These are phyloP conservation scores for Cyberlindnera maritima DNA, from an alignment of 805 yeast species.

Conservation along the genomic window DNA sequence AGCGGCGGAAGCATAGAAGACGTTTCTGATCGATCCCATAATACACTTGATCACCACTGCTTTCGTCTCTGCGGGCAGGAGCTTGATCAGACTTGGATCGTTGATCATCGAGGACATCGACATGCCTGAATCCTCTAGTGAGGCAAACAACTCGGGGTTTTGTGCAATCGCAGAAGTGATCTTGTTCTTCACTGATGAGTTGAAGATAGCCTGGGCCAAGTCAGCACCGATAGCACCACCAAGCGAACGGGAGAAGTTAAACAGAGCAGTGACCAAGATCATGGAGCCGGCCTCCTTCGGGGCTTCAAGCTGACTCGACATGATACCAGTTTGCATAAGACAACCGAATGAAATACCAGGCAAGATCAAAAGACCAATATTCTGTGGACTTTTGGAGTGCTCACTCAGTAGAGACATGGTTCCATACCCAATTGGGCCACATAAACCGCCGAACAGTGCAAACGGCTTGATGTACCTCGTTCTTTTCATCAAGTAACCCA, in stretches of 20 bases:
- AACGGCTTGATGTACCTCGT: constrained; percentile 36
- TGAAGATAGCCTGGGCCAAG: constrained; percentile 37
- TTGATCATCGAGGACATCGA: not conserved
- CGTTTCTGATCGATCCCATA: constrained; percentile 38
- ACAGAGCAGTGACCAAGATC: constrained; percentile 42
- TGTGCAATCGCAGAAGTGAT: not conserved
- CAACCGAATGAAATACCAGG: constrained; percentile 38
- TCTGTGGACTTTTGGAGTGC: constrained; percentile 27
- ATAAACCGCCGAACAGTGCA: constrained; percentile 29
- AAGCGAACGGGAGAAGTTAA: constrained; percentile 40
- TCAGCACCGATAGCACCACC: constrained; percentile 41
- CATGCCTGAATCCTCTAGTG: not conserved
- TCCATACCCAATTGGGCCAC: constrained; percentile 36
- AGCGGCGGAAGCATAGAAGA: constrained; percentile 40
- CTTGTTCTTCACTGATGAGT: constrained; percentile 25
- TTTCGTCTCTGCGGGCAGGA: constrained; percentile 3
- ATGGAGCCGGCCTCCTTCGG: constrained; percentile 47
- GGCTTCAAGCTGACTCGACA: constrained; percentile 36
- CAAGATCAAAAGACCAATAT: constrained; percentile 37
- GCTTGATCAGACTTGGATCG: constrained; percentile 2
- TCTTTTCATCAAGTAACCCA: constrained; percentile 32
- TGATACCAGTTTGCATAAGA: constrained; percentile 31
- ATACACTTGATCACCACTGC: constrained; percentile 21
- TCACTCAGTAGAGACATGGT: constrained; percentile 30
- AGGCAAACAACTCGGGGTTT: constrained; percentile 7